These are phyloP conservation scores for Chaetomiaceae sp. DNA, from an alignment of 2,329 filamentous ascomycete species.

Conservation along the genomic window DNA sequence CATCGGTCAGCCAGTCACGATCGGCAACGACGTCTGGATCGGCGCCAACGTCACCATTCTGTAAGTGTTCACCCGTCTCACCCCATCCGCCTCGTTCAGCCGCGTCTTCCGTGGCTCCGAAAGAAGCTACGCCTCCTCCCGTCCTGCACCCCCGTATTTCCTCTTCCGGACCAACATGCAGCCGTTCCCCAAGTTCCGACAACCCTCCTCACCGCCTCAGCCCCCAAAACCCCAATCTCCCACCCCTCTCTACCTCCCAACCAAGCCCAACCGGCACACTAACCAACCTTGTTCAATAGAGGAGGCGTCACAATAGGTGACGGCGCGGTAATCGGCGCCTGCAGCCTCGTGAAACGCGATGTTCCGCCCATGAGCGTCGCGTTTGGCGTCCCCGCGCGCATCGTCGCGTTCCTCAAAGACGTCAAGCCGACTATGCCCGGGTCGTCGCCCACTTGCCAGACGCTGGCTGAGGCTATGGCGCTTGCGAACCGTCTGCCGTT, in stretches of 20 bases:
- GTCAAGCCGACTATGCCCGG: slow-evolving; percentile 7
- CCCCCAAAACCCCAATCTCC: too few relatives aligned
- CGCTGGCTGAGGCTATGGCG: slow-evolving; percentile 19
- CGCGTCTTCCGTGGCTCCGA: too few relatives aligned
- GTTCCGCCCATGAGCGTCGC: slow-evolving; percentile 29
- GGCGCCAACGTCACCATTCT: slow-evolving; percentile 36
- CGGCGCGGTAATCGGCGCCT: slow-evolving; percentile 31
- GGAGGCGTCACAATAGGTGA: slow-evolving; percentile 31
- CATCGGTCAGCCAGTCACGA: slow-evolving; percentile 31
- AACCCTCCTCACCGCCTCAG: too few relatives aligned
- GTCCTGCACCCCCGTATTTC: too few relatives aligned
- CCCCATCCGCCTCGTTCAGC: neutral
- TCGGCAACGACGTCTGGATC: slow-evolving; percentile 40
- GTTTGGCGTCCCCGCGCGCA: slow-evolving; percentile 28
- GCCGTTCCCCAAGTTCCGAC: too few relatives aligned
- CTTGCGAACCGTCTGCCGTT: slow-evolving; percentile 14
- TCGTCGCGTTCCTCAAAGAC: slow-evolving; percentile 18
- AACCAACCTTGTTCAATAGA: slow-evolving; percentile 13
- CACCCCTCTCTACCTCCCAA: too few relatives aligned
- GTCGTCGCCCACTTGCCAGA: neutral
- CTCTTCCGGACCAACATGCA: too few relatives aligned
- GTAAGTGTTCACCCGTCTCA: slow-evolving; percentile 20
- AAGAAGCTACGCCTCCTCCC: too few relatives aligned
- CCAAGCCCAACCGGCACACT: too few relatives aligned
- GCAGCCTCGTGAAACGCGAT: slow-evolving; percentile 29